Evolutionary conservation across 1,284 basidiomycete genomes (phyloP), one percentile per base, ranked within the genome.

Genomic region (Ceratobasidium papillatum): DNA sequence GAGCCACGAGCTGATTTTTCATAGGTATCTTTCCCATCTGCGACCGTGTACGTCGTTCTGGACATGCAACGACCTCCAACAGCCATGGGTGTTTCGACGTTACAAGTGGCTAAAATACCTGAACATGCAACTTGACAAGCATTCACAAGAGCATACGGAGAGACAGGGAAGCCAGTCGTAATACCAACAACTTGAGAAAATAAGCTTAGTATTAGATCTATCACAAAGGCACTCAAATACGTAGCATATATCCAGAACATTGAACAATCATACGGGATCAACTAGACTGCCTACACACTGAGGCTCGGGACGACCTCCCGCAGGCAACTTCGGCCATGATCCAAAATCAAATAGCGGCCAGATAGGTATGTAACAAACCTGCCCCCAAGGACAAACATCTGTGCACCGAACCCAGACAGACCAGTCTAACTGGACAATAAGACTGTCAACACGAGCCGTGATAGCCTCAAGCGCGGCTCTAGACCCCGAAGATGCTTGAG

Each of bases 281-380:
- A n/a, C 45, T 17, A 47, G 45, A n/a, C 45, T 47, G 19, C 45
- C 45, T n/a, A 47, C 45, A 47, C 45, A 47, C 45, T 47, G 45
- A 17, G 45, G 45, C 45, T 47, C 45, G 3, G 36, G 66, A 14
- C 52, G 30, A 4, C 47, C 38, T 25, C 52, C 38, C 19, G 4
- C 38, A 4, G 49, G 36, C 36, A n/a, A 34, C 2, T 19, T 51
- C 9, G 63, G 63, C 66, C 66, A 56, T 19, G 66, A 41, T 36
- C 66, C 66, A 32, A 69, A 69, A 17, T 52, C 52, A 30, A 69
- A 43, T 27, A 69, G 32, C 34, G 66, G 66, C 66, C 66, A 69
- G 51, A 69, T 69, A 5, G 66, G 66, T 30, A 69, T 43, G 30
- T 36, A 69, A 47, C 66, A 69, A 2, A 69, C 66, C 43, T 69